Evolutionary conservation across 2,329 filamentous ascomycete species (phyloP).

Genomic region (Colletotrichum endophyticum): DNA sequence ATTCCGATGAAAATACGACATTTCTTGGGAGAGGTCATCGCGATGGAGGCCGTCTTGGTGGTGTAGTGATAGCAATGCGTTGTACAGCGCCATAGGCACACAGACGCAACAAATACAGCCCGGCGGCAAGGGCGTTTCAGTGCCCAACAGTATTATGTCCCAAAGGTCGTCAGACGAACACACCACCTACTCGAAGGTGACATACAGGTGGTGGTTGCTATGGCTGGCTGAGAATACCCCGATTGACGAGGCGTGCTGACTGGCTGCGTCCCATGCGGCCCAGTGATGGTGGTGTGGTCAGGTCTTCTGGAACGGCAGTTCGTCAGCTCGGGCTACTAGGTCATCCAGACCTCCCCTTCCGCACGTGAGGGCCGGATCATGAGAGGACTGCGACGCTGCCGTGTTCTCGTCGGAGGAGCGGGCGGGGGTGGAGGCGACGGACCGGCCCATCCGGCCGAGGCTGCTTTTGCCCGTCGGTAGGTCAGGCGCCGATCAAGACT

Average conservation of each 20-base stretch:
- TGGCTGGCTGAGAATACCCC: slow-evolving; percentile 15
- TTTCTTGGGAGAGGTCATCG: neutral
- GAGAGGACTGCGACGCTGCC: neutral
- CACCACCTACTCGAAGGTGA: slow-evolving; percentile 21
- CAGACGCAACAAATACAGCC: slow-evolving; percentile 36
- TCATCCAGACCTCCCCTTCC: neutral
- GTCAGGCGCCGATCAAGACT: neutral
- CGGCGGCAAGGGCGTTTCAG: slow-evolving; percentile 49
- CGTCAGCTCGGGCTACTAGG: neutral
- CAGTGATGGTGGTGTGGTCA: slow-evolving; percentile 12
- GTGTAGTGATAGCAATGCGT: slow-evolving; percentile 38
- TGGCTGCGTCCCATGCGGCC: slow-evolving; percentile 22
- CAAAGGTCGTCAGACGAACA: slow-evolving; percentile 40
- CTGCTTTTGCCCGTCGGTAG: neutral
- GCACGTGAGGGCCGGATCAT: neutral
- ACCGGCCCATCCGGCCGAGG: neutral
- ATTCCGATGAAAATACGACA: neutral
- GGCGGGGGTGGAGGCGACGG: neutral
- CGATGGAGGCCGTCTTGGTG: neutral
- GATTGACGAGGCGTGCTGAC: slow-evolving; percentile 21
- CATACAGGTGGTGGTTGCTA: neutral
- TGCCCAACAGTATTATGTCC: slow-evolving; percentile 51
- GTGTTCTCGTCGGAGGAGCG: neutral
- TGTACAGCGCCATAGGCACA: slow-evolving; percentile 44
- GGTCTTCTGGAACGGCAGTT: neutral